Evolutionary conservation across 495 filamentous ascomycete species (phyloP).

Genomic region (Glarea lozoyensis): DNA sequence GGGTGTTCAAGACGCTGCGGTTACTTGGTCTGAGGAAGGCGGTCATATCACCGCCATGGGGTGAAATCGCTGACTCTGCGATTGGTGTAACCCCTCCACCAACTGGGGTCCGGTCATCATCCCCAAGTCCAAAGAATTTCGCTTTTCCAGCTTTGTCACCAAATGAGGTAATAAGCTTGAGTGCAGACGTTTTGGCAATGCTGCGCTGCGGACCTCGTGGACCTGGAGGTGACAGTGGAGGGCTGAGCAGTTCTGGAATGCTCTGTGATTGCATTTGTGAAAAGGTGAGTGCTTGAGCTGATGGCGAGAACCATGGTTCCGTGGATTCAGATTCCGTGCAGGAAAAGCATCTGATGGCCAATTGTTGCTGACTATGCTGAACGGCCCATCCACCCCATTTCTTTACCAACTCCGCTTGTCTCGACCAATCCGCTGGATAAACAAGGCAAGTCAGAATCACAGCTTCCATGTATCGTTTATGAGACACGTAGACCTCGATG

Average conservation of each 20-base stretch:
- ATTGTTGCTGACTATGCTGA: slow-evolving; percentile 72
- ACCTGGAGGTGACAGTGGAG: slow-evolving; percentile 47
- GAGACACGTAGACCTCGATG: slow-evolving; percentile 92
- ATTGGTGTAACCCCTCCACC: slow-evolving; percentile 80
- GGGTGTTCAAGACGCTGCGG: slow-evolving; percentile 49
- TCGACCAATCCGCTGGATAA: slow-evolving; percentile 75
- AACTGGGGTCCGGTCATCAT: slow-evolving; percentile 67
- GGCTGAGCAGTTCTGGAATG: slow-evolving; percentile 45
- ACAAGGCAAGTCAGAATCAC: slow-evolving; percentile 69
- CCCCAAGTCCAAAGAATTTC: slow-evolving; percentile 57
- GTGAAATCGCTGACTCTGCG: slow-evolving; percentile 80
- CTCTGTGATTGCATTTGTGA: slow-evolving; percentile 35
- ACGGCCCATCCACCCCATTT: slow-evolving; percentile 95
- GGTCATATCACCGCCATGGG: slow-evolving; percentile 48
- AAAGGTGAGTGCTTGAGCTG: slow-evolving; percentile 59
- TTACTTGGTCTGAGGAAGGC: slow-evolving; percentile 56
- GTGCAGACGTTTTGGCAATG: slow-evolving; percentile 67
- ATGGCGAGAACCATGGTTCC: slow-evolving; percentile 79
- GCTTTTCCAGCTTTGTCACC: slow-evolving; percentile 49
- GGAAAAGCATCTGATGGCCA: slow-evolving; percentile 88
- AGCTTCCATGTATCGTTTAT: slow-evolving; percentile 85
- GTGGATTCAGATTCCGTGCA: slow-evolving; percentile 66
- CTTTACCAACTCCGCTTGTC: slow-evolving; percentile 75
- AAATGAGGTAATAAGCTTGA: slow-evolving; percentile 92
- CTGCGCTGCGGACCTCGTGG: slow-evolving; percentile 43